Base-by-base conservation (phyloP, 225 moss, liverwort and hornwort genomes). In the Climacium dendroides region DNA sequence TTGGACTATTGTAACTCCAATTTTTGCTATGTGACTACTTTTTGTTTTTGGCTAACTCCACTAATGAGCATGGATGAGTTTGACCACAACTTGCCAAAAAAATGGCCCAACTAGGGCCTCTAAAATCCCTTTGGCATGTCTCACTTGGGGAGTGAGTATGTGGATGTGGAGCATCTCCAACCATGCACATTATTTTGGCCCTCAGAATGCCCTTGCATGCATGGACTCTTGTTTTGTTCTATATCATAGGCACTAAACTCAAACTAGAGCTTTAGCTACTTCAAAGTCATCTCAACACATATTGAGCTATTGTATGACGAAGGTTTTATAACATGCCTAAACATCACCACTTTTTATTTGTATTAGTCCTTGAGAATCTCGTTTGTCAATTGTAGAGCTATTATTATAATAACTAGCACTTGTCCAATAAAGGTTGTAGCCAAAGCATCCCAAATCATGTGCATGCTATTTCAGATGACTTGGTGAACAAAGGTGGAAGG, bases 231-330 rank as follows among this genome's bases (percentile, higher is more conserved):
- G 15, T 0, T 71, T 43, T 71, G 5, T 1, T 5, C 26, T 0
- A 3, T 3, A 3, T 0, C 1, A 39, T 24, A 5, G 1, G 8
- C 0, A 0, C 15, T 15, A 28, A 26, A 43, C 3, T 43, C 71
- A 43, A 26, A 26, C 0, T 43, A 0, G 2, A 43, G 26, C 15
- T 41, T 3, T 0, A 1, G 0, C 8, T 0, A 41, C 41, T 41
- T 41, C 3, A 1, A 41, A 43, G 26, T 26, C 43, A 43, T 5
- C 1, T 5, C 25, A 72, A 45, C 3, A 45, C 28, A 45, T 3
- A 0, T 10, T 3, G 10, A 43, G 9, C 16, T 26, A 26, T 1
- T 3, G 0, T 26, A 15, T 26, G 15, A 3, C 3, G 0, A 41
- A 70, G 26, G 41, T 41, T 25, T 70, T 25, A 25, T 26, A 41